Percentiles rank a stretch among this genome's conserved stretches.
Conservation (phyloP, 768 basidiomycete genomes). For the Tricholoma hemisulphureum region DNA sequence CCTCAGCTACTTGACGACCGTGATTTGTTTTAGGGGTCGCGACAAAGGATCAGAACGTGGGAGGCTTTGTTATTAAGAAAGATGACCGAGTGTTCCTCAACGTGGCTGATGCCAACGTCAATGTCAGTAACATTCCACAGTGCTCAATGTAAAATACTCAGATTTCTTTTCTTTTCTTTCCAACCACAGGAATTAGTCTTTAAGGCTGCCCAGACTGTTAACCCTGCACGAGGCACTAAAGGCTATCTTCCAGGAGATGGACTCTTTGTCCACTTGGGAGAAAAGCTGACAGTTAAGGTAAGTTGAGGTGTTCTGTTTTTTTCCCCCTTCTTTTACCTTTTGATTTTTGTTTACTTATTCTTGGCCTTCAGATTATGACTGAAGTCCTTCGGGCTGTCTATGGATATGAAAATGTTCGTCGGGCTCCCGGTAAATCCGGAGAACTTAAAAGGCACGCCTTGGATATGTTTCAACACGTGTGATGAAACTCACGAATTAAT, state of each 20-base stretch:
- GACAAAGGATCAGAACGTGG: constrained; percentile 43
- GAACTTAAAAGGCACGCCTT: constrained; percentile 48
- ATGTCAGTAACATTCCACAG: constrained; percentile 43
- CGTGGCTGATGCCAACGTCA: constrained; percentile 51
- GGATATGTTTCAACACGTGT: background rate
- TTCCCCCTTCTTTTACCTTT: background rate
- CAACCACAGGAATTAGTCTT: constrained; percentile 48
- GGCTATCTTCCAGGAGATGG: constrained; percentile 49
- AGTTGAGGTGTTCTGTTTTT: constrained; percentile 1
- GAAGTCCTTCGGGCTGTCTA: constrained; percentile 67
- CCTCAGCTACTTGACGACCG: background rate
- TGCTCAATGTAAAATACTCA: background rate
- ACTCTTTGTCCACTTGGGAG: constrained; percentile 43
- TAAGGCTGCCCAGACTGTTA: constrained; percentile 43
- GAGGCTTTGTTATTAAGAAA: constrained; percentile 41
- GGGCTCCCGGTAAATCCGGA: constrained; percentile 71
- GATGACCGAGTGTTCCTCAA: constrained; percentile 63
- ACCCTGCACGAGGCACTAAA: constrained; percentile 45
- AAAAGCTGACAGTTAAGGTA: constrained; percentile 56
- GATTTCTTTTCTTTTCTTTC: background rate
- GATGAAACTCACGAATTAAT: background rate
- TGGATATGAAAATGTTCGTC: constrained; percentile 53
- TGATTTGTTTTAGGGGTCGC: constrained; percentile 40
- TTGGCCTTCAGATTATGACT: constrained; percentile 43
- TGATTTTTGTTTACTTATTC: background rate